Percentiles rank a stretch among this genome's conserved stretches.
Evolutionary conservation across 164 flowering plant species (phyloP).

Genomic region (Annona cherimola): DNA sequence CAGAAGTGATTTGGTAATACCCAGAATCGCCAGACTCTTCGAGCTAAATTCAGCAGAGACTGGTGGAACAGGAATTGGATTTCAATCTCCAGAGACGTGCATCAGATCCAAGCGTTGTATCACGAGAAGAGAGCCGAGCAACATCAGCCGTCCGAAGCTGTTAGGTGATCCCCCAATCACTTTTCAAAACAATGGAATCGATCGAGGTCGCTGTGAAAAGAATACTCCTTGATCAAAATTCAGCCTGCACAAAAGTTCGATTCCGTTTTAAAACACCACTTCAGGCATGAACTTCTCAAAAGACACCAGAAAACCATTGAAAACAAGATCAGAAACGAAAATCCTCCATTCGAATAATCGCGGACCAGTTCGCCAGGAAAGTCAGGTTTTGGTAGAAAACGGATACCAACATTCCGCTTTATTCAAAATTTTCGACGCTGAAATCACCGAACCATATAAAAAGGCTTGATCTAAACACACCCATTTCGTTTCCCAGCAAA

Average conservation of each 20-base stretch:
- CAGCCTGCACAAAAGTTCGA: constrained; percentile 2
- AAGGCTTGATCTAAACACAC: background rate
- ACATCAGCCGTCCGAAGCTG: background rate
- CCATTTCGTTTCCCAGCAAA: background rate
- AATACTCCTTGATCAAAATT: background rate
- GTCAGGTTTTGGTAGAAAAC: too few species aligned
- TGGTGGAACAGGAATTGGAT: background rate
- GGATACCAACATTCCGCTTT: background rate
- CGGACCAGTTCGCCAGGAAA: background rate
- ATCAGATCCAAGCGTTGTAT: background rate
- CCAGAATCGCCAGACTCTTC: background rate
- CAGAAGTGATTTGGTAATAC: background rate
- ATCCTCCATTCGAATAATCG: background rate
- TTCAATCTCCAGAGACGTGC: background rate
- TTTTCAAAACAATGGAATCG: background rate
- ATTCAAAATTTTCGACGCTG: background rate
- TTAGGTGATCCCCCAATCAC: background rate
- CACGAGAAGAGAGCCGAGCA: background rate
- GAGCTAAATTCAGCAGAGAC: background rate
- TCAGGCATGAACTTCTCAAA: background rate
- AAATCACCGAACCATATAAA: background rate
- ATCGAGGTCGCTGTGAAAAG: background rate
- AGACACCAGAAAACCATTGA: background rate
- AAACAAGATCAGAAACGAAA: too few species aligned
- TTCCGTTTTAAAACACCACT: background rate